Evolutionary conservation across 495 filamentous ascomycete genomes (phyloP).

Genomic region (Monascus purpureus): DNA sequence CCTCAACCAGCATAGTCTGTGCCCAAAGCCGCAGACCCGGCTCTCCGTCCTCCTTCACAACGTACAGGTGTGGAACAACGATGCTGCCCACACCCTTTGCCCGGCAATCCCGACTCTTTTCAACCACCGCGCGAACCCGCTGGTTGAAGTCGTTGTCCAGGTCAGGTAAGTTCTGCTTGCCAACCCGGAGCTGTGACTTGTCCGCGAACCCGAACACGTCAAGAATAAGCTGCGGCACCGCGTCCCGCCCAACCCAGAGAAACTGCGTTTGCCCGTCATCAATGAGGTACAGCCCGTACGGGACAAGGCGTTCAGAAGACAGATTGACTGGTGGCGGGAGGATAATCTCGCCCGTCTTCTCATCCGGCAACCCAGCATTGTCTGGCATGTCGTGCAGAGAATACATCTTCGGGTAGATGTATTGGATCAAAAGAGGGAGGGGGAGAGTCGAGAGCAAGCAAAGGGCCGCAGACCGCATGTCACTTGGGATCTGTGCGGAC

Average conservation of each 20-base stretch:
- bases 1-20: conserved; percentile 88
- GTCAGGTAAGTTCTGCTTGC: conserved; percentile 73
- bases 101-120: conserved; percentile 81
- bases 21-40: conserved; percentile 93
- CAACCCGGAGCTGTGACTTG: conserved; percentile 69
- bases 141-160: conserved; percentile 96
- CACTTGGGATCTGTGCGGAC: conserved; percentile 89
- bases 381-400: conserved; percentile 98
- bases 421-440: conserved; percentile 83
- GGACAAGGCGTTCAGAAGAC: conserved; percentile 73
- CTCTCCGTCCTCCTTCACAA: conserved; percentile 91
- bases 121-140: conserved; percentile 71
- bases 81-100: conserved; percentile 82
- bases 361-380: conserved; percentile 71
- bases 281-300: conserved; percentile 92
- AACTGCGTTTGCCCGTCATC: conserved; percentile 97
- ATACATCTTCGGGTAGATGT: conserved; percentile 89
- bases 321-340: conserved; percentile 79
- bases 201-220: conserved; percentile 86
- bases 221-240: conserved; percentile 71
- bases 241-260: conserved; percentile 89
- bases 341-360: conserved; percentile 70
- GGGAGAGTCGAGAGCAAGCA: conserved; percentile 88
- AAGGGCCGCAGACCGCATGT: conserved; percentile 86
- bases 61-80: conserved; percentile 77